Base-by-base conservation (phyloP, 805 yeast species). In the Saccharomycopsis schoenii region DNA sequence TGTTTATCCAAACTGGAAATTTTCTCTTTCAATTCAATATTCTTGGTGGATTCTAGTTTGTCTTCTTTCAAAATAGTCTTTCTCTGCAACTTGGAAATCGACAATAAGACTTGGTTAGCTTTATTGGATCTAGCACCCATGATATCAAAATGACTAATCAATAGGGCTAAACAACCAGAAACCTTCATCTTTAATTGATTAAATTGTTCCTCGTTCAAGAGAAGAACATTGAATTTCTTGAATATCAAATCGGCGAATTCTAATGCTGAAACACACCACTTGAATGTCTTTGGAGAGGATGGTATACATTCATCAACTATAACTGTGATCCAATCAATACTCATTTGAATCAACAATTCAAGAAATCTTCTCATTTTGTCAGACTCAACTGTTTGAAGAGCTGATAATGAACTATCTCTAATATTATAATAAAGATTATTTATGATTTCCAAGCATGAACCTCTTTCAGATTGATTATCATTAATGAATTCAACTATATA, bases 221-320 rank as follows among this genome's bases (percentile, higher is more conserved):
- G 87, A 58, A 93, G 74, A 50, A 94, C 91, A 68, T 93, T 92
- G 69, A 88, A 88, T 1, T 97, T 97, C 58, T 86, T 80, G 0
- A 97, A 91, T 82, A 93, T 85, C 66, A 87, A 90, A 96, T 91
- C 90, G 0, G 97, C 96, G 77, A 90, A 93, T 69, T 94, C 99
- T 67, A 94, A 78, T 0, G 99, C 98, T 14, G 89, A 79, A 25
- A 94, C 98, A 72, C 97, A 90, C 97, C 97, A 94, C 67, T 96
- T 78, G 69, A 94, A 94, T 0, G 98, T 93, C 67, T 85, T 88
- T 60, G 87, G 81, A 66, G 93, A 97, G 0, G 96, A 86, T 0
- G 97, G 97, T 15, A 85, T 84, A 74, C 99, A 94, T 68, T 93
- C 97, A 71, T 94, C 97, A 63, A 93, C 90, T 34, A 94, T 83